Evolutionary conservation across 208 protist species (phyloP), one percentile per base, ranked within the genome.

Genomic region (Crithidia bombi): DNA sequence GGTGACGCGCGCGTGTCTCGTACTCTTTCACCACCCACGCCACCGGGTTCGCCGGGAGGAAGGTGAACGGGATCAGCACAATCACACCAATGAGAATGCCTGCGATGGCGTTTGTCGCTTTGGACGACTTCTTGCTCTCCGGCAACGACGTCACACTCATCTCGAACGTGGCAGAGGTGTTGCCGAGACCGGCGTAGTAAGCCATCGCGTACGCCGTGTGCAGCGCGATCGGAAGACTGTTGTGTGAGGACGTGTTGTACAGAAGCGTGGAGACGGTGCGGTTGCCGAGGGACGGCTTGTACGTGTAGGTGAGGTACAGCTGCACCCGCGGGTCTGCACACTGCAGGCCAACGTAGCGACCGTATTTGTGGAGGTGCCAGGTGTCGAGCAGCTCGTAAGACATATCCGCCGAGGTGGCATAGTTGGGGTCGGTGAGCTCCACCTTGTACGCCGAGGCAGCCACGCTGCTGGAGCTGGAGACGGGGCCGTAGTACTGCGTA

Each of bases 11-110:
- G 41, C 80, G 86, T 52, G 65, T 81, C 65, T 93, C 75, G 17
- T 86, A 79, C 70, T 96, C 91, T 72, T 86, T 91, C 49, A 93
- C 87, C 1, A 96, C 65, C 78, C 84, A 94, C 28, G 65, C 77
- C 4, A 96, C 81, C 36, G 76, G 71, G 70, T 75, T 92, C 5
- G 87, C 76, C 5, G 87, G 86, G 17, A 93, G 65, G 43, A 91
- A 87, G 33, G 81, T 79, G 65, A 93, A 87, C 23, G 87, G 90
- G 58, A 92, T 84, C 33, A 92, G 75, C 0, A 94, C 64, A 25
- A 91, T 73, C 30, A 78, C 58, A 33, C 73, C 81, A 33, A 81
- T 85, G 30, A 86, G 51, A 23, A 83, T 72, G 47, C 65, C 39
- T 23, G 73, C 32, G 15, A 76, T 55, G 44, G 59, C 55, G 43